These are phyloP conservation scores for Catharanthus roseus DNA, from an alignment of 257 asterid species.

Conservation along the genomic window DNA sequence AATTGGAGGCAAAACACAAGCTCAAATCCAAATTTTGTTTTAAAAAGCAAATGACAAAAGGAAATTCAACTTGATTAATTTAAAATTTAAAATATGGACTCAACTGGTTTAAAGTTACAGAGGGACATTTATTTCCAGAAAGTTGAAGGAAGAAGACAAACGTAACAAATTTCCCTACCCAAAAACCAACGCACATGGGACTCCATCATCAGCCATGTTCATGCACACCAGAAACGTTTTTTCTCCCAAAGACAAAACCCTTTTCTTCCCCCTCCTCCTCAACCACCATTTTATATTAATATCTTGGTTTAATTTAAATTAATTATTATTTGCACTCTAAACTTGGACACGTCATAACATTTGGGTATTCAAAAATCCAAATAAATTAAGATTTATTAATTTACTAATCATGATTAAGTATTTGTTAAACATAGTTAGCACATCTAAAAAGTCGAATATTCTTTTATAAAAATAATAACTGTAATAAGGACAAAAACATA, in stretches of 20 bases:
- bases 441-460: background rate
- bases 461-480: background rate
- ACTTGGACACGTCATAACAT: background rate
- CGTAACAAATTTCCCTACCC: slow-evolving; percentile 1
- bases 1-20: too few relatives aligned
- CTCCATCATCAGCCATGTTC: slow-evolving; percentile 55
- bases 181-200: slow-evolving; percentile 43
- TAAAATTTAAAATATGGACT: too few relatives aligned
- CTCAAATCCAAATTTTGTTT: too few relatives aligned
- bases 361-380: background rate
- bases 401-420: background rate
- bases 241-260: background rate
- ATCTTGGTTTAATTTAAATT: too few relatives aligned
- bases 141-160: background rate
- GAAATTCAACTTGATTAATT: too few relatives aligned
- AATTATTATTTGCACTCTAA: too few relatives aligned
- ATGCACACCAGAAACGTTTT: slow-evolving; percentile 16
- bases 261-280: background rate
- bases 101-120: too few relatives aligned
- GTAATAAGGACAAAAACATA: background rate
- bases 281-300: background rate
- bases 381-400: background rate
- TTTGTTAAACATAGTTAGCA: background rate
- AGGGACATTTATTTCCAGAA: background rate
- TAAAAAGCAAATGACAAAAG: too few relatives aligned